Evolutionary conservation across 495 filamentous ascomycete species (phyloP).

Genomic region (Penicillium paxilli): DNA sequence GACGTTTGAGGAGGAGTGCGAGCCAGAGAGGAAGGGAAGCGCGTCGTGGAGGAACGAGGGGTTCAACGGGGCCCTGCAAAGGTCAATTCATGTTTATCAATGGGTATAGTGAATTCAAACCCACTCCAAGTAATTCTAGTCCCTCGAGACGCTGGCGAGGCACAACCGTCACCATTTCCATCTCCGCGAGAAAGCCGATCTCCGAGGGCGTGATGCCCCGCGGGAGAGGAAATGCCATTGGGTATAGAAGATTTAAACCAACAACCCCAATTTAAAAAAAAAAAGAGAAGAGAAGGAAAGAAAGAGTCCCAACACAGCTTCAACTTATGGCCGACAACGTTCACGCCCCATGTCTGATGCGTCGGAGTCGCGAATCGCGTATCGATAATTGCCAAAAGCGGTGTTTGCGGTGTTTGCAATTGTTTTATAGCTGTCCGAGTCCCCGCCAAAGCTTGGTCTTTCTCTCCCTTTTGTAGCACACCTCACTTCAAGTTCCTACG

Average conservation of each 20-base stretch:
- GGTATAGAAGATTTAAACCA: slow-evolving; percentile 1
- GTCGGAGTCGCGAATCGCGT: slow-evolving; percentile 12
- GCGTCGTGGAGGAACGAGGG: slow-evolving; percentile 79
- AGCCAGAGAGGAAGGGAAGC: slow-evolving; percentile 89
- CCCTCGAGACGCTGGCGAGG: slow-evolving; percentile 88
- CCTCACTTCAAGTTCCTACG: too few relatives aligned
- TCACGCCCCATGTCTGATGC: slow-evolving; percentile 8
- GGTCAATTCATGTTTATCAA: slow-evolving; percentile 13
- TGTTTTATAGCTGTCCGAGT: slow-evolving; percentile 3
- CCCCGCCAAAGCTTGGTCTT: not conserved
- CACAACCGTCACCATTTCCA: slow-evolving; percentile 90
- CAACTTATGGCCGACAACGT: not conserved
- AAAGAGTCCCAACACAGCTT: not conserved
- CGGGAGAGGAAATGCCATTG: slow-evolving; percentile 82
- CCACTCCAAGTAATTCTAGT: slow-evolving; percentile 79
- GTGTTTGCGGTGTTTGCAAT: slow-evolving; percentile 40
- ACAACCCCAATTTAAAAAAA: not conserved
- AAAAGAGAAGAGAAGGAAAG: not conserved
- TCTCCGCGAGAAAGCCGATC: slow-evolving; percentile 94
- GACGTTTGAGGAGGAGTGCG: slow-evolving; percentile 93
- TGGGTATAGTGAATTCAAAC: slow-evolving; percentile 27
- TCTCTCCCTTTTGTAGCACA: slow-evolving; percentile 3
- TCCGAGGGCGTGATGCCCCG: slow-evolving; percentile 84
- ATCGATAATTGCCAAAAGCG: slow-evolving; percentile 15
- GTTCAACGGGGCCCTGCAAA: slow-evolving; percentile 69